phyloP scores from a whole-genome alignment of 768 basidiomycete genomes.

The Psilocybe sp. region DNA sequence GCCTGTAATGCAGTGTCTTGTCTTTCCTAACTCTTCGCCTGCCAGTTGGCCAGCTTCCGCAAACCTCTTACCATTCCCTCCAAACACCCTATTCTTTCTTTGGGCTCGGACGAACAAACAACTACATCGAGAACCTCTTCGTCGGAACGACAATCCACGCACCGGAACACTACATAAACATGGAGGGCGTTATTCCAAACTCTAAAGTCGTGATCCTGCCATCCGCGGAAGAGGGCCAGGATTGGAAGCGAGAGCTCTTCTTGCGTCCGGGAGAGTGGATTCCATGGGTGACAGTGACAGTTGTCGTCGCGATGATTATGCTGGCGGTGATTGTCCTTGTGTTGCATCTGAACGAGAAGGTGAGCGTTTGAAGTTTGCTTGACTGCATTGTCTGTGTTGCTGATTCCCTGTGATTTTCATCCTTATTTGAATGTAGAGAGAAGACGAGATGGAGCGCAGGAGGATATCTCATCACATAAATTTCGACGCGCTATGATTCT shows the following conservation, averaged over 20 bases:
- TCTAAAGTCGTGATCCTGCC: slow-evolving; percentile 96
- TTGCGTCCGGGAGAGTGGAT: slow-evolving; percentile 96
- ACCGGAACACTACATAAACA: slow-evolving; percentile 75
- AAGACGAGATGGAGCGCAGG: slow-evolving; percentile 90
- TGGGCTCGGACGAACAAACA: slow-evolving; percentile 95
- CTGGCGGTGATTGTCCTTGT: slow-evolving; percentile 83
- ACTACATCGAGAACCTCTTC: slow-evolving; percentile 98
- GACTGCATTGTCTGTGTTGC: background rate
- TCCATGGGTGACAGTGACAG: slow-evolving; percentile 91
- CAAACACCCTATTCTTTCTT: slow-evolving; percentile 94
- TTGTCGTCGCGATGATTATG: slow-evolving; percentile 67
- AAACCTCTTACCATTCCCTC: slow-evolving; percentile 88
- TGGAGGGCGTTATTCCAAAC: slow-evolving; percentile 98
- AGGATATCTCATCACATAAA: slow-evolving; percentile 94
- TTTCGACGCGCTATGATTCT: slow-evolving; percentile 81
- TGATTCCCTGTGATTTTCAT: slow-evolving; percentile 6
- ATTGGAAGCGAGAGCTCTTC: slow-evolving; percentile 89
- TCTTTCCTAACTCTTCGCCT: slow-evolving; percentile 5
- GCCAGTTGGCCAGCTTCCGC: slow-evolving; percentile 86
- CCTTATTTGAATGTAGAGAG: slow-evolving; percentile 60
- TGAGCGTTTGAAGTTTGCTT: slow-evolving; percentile 27
- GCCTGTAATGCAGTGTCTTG: background rate
- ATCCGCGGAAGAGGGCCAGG: slow-evolving; percentile 47
- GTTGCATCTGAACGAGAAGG: slow-evolving; percentile 92
- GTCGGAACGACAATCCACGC: slow-evolving; percentile 85